Evolutionary conservation across 768 basidiomycete genomes (phyloP).

Genomic region (Lanmaoa pseudosensibilis): DNA sequence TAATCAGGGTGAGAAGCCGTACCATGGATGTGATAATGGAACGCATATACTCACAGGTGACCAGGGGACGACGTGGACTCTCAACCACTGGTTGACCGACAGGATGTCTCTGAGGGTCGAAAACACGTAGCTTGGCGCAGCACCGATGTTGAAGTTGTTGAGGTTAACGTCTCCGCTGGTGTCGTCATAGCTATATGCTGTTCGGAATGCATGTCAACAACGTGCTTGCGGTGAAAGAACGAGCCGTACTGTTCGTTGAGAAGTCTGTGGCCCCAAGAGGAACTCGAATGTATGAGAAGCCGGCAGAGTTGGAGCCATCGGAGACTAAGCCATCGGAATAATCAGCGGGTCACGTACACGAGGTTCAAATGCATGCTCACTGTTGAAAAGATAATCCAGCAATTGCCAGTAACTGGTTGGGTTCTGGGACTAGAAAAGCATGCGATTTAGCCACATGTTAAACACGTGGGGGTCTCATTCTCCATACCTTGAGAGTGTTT

Average conservation of each 20-base stretch:
- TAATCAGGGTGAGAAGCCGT: conserved; percentile 24
- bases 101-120: conserved; percentile 63
- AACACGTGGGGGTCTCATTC: neutral
- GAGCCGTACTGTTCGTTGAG: conserved; percentile 50
- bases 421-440: conserved; percentile 44
- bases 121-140: conserved; percentile 62
- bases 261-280: conserved; percentile 77
- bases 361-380: conserved; percentile 9
- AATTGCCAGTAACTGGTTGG: conserved; percentile 57
- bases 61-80: conserved; percentile 68
- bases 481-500: conserved; percentile 60
- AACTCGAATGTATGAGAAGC: conserved; percentile 66
- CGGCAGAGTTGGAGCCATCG: conserved; percentile 62
- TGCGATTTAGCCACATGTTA: conserved; percentile 2
- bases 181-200: conserved; percentile 69
- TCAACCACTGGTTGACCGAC: conserved; percentile 51
- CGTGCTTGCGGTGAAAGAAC: neutral
- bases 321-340: conserved; percentile 37
- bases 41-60: conserved; percentile 55
- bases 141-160: conserved; percentile 53
- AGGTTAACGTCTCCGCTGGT: conserved; percentile 61
- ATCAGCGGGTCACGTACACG: neutral
- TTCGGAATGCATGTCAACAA: conserved; percentile 1
- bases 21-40: no score
- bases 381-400: conserved; percentile 57